Percentiles rank a stretch among this genome's conserved stretches.
Conservation (phyloP, 305 asterid species). For the Fraxinus platypoda region DNA sequence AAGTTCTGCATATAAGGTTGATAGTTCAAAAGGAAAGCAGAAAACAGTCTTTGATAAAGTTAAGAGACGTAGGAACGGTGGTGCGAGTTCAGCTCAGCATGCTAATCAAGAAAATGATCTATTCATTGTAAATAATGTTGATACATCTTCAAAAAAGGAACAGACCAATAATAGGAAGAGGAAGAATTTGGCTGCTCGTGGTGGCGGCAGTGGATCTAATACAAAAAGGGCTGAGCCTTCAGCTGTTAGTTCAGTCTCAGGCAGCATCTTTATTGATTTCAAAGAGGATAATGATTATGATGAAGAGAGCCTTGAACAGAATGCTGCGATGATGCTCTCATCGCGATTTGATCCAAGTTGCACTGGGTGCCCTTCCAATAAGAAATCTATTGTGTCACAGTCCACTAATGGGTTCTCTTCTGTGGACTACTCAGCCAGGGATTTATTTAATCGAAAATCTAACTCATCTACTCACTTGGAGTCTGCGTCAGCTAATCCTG, state of each 20-base stretch:
- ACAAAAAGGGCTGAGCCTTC: constrained; percentile 54
- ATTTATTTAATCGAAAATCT: constrained; percentile 38
- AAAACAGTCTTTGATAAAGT: constrained; percentile 39
- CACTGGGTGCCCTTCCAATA: constrained; percentile 71
- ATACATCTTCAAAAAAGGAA: constrained; percentile 36
- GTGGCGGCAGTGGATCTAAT: constrained; percentile 33
- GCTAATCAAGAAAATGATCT: constrained; percentile 34
- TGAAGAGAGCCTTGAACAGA: constrained; percentile 93
- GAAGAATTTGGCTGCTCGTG: constrained; percentile 35
- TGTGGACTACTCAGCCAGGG: constrained; percentile 45
- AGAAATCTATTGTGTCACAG: constrained; percentile 43
- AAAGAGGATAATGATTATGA: constrained; percentile 78
- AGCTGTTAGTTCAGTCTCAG: constrained; percentile 43
- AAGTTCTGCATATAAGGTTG: constrained; percentile 33
- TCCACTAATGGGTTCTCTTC: constrained; percentile 44
- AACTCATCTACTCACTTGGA: constrained; percentile 50
- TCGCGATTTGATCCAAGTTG: constrained; percentile 98
- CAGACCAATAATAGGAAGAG: constrained; percentile 49
- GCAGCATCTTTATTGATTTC: constrained; percentile 38
- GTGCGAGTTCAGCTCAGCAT: constrained; percentile 35
- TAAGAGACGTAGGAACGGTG: constrained; percentile 32
- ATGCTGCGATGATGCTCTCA: constrained; percentile 99
- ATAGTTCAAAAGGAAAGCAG: constrained; percentile 35
- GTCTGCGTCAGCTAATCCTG: constrained; percentile 47
- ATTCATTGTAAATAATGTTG: constrained; percentile 37